Base-by-base conservation (phyloP, 208 protist species). In the Trypanosoma melophagium region DNA sequence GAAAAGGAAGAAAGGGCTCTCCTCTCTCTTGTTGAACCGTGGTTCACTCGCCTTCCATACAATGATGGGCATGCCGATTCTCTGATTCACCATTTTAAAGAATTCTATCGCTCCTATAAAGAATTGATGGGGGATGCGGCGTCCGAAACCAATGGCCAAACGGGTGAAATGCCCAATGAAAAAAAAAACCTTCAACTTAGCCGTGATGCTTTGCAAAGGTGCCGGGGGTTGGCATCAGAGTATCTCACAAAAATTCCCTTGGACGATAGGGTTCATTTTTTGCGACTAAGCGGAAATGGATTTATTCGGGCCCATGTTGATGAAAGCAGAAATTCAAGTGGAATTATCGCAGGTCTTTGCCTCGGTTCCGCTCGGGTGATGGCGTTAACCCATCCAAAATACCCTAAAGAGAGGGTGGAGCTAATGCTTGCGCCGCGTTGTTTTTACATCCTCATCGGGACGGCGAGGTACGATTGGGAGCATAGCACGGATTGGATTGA, bases 51-150 rank as follows among this genome's bases (percentile, higher is more conserved):
- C 22, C 70, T 94, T 63, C 72, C 68, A 38, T 90, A 75, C 83
- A 86, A 81, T 62, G 80, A 89, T 45, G 84, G 79, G 13, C 89
- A 94, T 64, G 57, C 85, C 58, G 89, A 94, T 57, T 84, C 81
- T 3, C 75, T 94, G 52, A 94, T 94, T 38, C 89, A 94, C 51
- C 85, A 94, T 65, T 94, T 90, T 75, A 92, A 89, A 66, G 85
- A 94, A 70, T 94, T 94, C 66, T 94, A 94, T 66, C 89, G 89
- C 24, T 85, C 83, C 19, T 94, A 86, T 55, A 56, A 72, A 16
- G 71, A 80, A 47, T 63, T 93, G 31, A 79, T 71, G 54, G 72
- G 62, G 21, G 64, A 67, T 56, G 25, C 50, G 7, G 31, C 9
- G 60, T 35, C n/a, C 21, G n/a, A 44, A 38, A 56, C 24, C 22